Conservation (phyloP, 2,329 filamentous ascomycete species). For the Nigrospora oryzae region DNA sequence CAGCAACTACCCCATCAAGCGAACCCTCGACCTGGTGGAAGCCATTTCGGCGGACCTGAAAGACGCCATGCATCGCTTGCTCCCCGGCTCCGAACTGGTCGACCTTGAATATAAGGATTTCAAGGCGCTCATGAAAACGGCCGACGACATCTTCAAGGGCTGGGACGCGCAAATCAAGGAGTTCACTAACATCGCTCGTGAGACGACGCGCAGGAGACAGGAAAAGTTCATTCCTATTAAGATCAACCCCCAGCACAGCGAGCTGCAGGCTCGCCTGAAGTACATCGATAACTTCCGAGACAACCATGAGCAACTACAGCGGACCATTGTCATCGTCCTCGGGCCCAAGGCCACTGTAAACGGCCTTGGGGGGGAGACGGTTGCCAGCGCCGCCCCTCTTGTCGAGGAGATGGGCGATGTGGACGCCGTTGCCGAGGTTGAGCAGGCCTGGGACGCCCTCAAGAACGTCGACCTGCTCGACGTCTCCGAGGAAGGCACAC, state of each 20-base stretch:
- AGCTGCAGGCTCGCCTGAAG: conserved; percentile 82
- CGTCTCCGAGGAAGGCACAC: conserved; percentile 81
- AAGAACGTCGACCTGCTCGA: conserved; percentile 94
- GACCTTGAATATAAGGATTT: conserved; percentile 92
- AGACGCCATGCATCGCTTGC: conserved; percentile 71
- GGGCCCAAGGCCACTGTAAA: conserved; percentile 60
- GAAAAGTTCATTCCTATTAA: conserved; percentile 99
- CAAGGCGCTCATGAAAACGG: conserved; percentile 70
- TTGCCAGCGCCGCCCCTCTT: conserved; percentile 56
- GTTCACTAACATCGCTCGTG: conserved; percentile 94
- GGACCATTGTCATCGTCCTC: conserved; percentile 94
- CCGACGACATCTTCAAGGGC: conserved; percentile 76
- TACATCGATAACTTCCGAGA: conserved; percentile 93
- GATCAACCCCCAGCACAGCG: conserved; percentile 77
- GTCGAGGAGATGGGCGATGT: conserved; percentile 95
- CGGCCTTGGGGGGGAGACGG: conserved; percentile 39
- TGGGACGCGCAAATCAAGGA: conserved; percentile 98
- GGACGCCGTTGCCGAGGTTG: conserved; percentile 92
- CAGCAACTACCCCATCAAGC: conserved; percentile 86
- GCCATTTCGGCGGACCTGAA: conserved; percentile 93
- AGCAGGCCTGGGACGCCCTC: conserved; percentile 86
- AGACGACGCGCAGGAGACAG: conserved; percentile 85
- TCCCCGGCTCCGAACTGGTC: conserved; percentile 82
- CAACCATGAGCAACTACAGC: conserved; percentile 95
- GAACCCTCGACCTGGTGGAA: conserved; percentile 89